A percentile compares a stretch with the other conserved stretches of the same genome.
Conservation (phyloP, 352 stramenopile genomes). For the Labyrinthula sp. region DNA sequence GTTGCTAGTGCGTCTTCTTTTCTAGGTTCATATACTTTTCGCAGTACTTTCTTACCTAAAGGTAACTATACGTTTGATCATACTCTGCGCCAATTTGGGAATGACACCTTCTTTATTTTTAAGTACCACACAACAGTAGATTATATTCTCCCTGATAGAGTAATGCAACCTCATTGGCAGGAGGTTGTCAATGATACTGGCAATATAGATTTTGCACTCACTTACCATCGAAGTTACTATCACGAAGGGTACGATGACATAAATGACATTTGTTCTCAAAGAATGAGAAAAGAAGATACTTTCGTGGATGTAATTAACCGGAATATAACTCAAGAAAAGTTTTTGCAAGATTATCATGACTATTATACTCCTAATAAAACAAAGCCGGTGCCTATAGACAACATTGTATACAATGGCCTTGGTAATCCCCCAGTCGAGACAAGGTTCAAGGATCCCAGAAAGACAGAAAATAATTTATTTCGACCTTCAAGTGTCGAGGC, state of each 20-base stretch:
- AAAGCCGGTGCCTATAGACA: slow-evolving; percentile 32
- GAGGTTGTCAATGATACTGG: slow-evolving; percentile 55
- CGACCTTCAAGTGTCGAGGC: slow-evolving; percentile 51
- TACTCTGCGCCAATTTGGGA: slow-evolving; percentile 54
- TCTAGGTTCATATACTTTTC: slow-evolving; percentile 69
- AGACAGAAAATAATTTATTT: slow-evolving; percentile 64
- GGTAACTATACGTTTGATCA: slow-evolving; percentile 83
- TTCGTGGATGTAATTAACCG: slow-evolving; percentile 69
- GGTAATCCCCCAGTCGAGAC: slow-evolving; percentile 44
- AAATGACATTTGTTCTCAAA: slow-evolving; percentile 85
- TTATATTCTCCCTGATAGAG: slow-evolving; percentile 68
- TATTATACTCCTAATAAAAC: slow-evolving; percentile 36
- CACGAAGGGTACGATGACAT: slow-evolving; percentile 76
- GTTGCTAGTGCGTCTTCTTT: slow-evolving; percentile 62
- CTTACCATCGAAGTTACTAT: slow-evolving; percentile 80
- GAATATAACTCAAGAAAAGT: slow-evolving; percentile 1
- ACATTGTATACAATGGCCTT: slow-evolving; percentile 48
- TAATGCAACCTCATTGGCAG: slow-evolving; percentile 90
- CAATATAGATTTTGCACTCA: slow-evolving; percentile 69
- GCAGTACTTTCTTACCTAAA: slow-evolving; percentile 70
- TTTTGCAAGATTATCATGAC: slow-evolving; percentile 2
- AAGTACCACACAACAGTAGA: slow-evolving; percentile 76
- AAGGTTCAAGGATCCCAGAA: slow-evolving; percentile 68
- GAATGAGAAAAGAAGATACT: slow-evolving; percentile 74
- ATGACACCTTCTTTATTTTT: no score